Evolutionary conservation across 129 eudicot species (phyloP), one percentile per base, ranked within the genome.

Genomic region (Sambucus nigra): DNA sequence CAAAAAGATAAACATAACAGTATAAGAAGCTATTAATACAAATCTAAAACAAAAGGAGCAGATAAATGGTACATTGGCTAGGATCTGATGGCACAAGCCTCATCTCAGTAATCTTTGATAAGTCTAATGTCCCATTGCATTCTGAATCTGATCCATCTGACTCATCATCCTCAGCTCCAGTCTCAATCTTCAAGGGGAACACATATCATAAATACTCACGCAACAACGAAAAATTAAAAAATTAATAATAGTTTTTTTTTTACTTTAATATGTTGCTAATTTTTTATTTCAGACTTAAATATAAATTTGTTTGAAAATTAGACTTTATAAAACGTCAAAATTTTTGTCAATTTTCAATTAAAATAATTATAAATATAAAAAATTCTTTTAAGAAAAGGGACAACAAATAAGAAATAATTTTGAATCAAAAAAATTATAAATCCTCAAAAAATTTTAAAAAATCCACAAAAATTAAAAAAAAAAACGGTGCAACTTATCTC

Each of bases 81-180:
- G 83, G 79, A 70, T 91, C 98, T 12, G 86, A 76, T 5, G 88
- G 94, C 58, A 85, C 86, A 48, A 91, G 95, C 54, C 98, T 76
- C 95, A 86, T 71, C 65, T 85, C 98, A 1, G 88, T 71, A 67
- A 85, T 46, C 64, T 64, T 85, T 29, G 84, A 74, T 53, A 91
- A 64, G 63, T 80, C 85, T 22, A 75, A 35, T 20, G 66, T 32
- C 47, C 64, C 88, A 47, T 55, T 62, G 19, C 65, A 48, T 64
- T 89, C 88, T 28, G 88, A 74, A 53, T 91, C 88, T 26, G 80
- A 71, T 64, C 69, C 72, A 25, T 84, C 97, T 59, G 79, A 64
- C 53, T 67, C 84, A n/a, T 68, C 84, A 22, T 80, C 84, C 19
- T 68, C 94, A 49, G 61, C 75, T 46, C 93, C 95, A 12, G 62